These are phyloP conservation scores for Aphanocladium album DNA, from an alignment of 2,329 filamentous ascomycete genomes.

Conservation along the genomic window DNA sequence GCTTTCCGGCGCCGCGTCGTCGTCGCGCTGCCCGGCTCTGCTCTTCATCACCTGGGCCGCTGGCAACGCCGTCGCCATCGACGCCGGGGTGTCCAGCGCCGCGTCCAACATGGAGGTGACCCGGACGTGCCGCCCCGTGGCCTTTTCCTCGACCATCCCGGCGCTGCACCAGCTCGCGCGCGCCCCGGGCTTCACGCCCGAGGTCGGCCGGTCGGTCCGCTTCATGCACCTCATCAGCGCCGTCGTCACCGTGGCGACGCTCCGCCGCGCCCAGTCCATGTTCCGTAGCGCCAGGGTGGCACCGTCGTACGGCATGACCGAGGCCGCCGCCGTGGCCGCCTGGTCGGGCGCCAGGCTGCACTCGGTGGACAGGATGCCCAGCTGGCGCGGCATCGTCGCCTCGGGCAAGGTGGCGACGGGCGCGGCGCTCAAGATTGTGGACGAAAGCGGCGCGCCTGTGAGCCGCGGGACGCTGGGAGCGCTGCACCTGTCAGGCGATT, in stretches of 20 bases:
- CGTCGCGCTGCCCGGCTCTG: not conserved
- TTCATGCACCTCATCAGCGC: not conserved
- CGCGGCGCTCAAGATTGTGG: not conserved
- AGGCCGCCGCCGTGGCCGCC: not conserved
- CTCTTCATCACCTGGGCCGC: not conserved
- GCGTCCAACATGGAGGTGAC: not conserved
- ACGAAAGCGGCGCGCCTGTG: not conserved
- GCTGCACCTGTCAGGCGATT: not conserved
- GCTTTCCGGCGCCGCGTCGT: not conserved
- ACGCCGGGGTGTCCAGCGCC: not conserved
- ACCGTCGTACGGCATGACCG: not conserved
- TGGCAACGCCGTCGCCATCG: not conserved
- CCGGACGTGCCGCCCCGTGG: not conserved
- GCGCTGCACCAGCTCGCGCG: not conserved
- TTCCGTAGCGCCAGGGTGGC: not conserved
- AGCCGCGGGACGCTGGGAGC: not conserved
- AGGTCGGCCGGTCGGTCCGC: not conserved
- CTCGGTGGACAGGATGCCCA: not conserved
- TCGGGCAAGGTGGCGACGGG: not conserved
- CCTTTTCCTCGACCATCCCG: not conserved
- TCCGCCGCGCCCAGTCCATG: not conserved
- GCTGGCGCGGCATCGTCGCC: not conserved
- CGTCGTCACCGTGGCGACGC: not conserved
- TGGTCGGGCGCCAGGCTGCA: too few relatives aligned
- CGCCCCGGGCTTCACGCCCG: not conserved